A percentile compares a stretch with the other conserved stretches of the same genome.
These are phyloP conservation scores for Pythium brachiatum DNA, from an alignment of 352 stramenopile genomes.

Conservation along the genomic window DNA sequence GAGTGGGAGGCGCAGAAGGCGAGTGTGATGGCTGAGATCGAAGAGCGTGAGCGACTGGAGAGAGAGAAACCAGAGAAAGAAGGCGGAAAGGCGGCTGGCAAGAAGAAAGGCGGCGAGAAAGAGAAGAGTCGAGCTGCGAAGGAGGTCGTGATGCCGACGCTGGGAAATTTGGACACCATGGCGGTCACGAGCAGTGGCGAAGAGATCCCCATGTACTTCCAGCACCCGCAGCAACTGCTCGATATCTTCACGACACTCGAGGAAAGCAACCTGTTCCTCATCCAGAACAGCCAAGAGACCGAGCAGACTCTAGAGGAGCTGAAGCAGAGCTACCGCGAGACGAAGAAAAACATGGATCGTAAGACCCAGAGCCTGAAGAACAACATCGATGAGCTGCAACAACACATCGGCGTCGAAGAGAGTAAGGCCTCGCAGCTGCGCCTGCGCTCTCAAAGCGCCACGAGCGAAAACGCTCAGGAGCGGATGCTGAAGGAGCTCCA, in stretches of 20 bases:
- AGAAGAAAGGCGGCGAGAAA: constrained; percentile 39
- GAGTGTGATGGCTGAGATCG: constrained; percentile 56
- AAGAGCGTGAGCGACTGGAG: constrained; percentile 59
- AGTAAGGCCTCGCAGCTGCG: constrained; percentile 75
- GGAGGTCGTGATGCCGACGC: constrained; percentile 45
- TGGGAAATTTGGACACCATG: constrained; percentile 71
- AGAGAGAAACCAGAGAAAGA: constrained; percentile 69
- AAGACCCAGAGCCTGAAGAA: constrained; percentile 82
- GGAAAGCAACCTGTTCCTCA: constrained; percentile 95
- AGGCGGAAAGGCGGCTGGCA: constrained; percentile 31
- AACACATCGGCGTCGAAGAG: constrained; percentile 86
- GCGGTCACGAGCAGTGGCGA: constrained; percentile 78
- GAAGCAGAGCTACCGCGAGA: constrained; percentile 91
- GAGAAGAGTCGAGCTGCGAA: constrained; percentile 49
- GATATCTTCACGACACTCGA: constrained; percentile 93
- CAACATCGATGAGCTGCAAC: constrained; percentile 90
- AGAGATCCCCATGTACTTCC: constrained; percentile 95
- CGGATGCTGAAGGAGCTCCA: constrained; percentile 88
- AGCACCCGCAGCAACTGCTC: constrained; percentile 90
- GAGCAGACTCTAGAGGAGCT: constrained; percentile 94
- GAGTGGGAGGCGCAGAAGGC: constrained; percentile 67
- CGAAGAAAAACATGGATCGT: constrained; percentile 86
- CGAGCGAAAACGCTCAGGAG: constrained; percentile 86
- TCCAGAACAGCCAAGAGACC: constrained; percentile 95
- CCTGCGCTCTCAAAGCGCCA: constrained; percentile 61